Evolutionary conservation across 108 stramenopile genomes (phyloP).

Genomic region (Cyclotella atomus): DNA sequence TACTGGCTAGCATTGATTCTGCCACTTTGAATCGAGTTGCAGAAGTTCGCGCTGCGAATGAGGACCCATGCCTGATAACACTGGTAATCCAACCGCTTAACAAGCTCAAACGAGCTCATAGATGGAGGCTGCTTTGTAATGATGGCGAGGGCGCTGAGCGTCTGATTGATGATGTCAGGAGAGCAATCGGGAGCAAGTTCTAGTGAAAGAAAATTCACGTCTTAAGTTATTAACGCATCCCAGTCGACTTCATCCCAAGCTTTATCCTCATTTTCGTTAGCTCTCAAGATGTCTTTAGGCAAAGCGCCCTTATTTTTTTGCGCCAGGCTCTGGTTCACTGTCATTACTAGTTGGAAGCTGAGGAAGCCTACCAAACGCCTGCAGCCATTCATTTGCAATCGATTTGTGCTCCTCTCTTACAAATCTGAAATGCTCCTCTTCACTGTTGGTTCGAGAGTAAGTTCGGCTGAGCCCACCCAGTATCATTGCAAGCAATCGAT

Average conservation of each 20-base stretch:
- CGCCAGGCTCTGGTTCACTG: background rate
- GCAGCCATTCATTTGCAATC: constrained; percentile 48
- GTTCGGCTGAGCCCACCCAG: constrained; percentile 41
- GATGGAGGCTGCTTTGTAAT: constrained; percentile 81
- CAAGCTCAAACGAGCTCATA: constrained; percentile 63
- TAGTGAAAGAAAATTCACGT: too few relatives aligned
- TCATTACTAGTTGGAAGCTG: background rate
- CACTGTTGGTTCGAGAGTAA: constrained; percentile 16
- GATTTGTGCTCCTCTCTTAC: constrained; percentile 41
- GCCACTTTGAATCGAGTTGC: constrained; percentile 62
- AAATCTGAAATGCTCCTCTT: constrained; percentile 40
- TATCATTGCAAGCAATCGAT: constrained; percentile 66
- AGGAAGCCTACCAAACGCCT: constrained; percentile 39
- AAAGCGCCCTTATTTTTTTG: background rate
- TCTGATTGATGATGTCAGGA: constrained; percentile 81
- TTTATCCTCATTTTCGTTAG: background rate
- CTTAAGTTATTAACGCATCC: background rate
- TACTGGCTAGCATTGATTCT: constrained; percentile 62
- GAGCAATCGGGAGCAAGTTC: constrained; percentile 47
- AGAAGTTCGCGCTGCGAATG: constrained; percentile 78
- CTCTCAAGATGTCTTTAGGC: background rate
- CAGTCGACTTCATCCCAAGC: background rate
- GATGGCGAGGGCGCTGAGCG: constrained; percentile 83
- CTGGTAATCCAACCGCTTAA: constrained; percentile 67
- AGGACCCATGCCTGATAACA: constrained; percentile 80